Base-by-base conservation (phyloP, 2,329 filamentous ascomycete species). In the Epichloe uncinata region DNA sequence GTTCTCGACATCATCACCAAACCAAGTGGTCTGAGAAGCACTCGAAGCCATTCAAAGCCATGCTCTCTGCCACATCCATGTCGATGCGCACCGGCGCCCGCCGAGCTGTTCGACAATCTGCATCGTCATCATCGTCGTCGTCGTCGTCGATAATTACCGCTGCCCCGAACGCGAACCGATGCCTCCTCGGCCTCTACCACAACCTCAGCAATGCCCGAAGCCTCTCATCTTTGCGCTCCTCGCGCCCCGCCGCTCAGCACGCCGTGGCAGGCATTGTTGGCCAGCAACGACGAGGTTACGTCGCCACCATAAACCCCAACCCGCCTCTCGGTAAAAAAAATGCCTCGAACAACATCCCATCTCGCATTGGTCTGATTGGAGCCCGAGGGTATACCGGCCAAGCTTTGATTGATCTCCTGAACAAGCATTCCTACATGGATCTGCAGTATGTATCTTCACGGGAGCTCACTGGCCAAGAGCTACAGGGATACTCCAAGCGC, bases 381-480 rank as follows among this genome's bases (percentile, higher is more conserved):
- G 90, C 88, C 51, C 85, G 90, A 61, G 91, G 91, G 37, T 97
- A 51, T 7, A 53, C 49, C 6, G 52, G 52, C 16, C 49, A 51
- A 36, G 87, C 88, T 49, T 74, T 98, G 45, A 88, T 97, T 60
- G 83, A 81, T 53, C 79, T 98, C 18, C 74, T 98, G 46, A 93
- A 95, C 69, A 71, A 79, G 35, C 93, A 97, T 69, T 89, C 89
- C 13, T 79, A 87, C 67, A 85, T 97, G 76, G 90, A 96, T 57
- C 81, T 97, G 48, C 79, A 82, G 45, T 84, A 96, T 63, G 91
- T 97, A 42, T 96, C 89, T 3, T 97, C 91, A 13, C 87, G 93
- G 61, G 91, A 97, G 69, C 78, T 97, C 46, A 84, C 79, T 5
- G 93, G 93, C 38, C 83, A 93, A 71, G 82, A 87, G 67, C 79